Base-by-base conservation (phyloP, 352 stramenopile genomes). In the Pythium guiyangense region DNA sequence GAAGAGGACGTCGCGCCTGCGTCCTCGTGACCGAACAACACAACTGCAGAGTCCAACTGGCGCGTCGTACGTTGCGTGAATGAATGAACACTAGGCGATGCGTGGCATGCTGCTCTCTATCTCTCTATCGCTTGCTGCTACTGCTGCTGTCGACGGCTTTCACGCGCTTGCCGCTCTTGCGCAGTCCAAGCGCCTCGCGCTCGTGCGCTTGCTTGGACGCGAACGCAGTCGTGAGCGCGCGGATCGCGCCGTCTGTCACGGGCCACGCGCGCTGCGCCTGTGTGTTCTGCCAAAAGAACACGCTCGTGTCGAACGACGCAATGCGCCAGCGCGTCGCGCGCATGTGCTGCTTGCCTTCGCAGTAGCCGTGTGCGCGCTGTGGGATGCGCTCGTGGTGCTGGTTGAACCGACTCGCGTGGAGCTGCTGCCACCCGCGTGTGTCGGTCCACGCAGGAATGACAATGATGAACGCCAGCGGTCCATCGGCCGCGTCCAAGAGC, bases 211-310 rank as follows among this genome's bases (percentile, higher is more conserved):
- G 85, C 69, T 94, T 94, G 49, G 81, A 92, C 44, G 67, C 75
- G 55, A 94, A 94, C 11, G 81, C 81, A n/a, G 60, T 34, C 37
- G 72, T 71, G 11, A 92, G 66, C 29, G 76, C 70, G 22, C 69
- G 62, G 0, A 92, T 59, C 11, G 76, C 81, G 29, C 66, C 57
- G n/a, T 76, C 54, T 8, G 80, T 90, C 42, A 94, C 73, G 17
- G 71, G 69, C 85, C 82, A 94, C 55, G 86, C 77, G 48, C 52
- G 73, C 34, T 57, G 67, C 3, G 85, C 95, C 49, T 82, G 83
- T 25, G 71, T 63, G 61, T 98, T 98, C 62, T 98, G 95, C 73
- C 95, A 95, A 64, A 98, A 98, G 66, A 98, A 97, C 6, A 98
- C 76, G 62, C 89, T 97, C 27, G 95, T 98, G 64, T 98, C 91